Base-by-base conservation (phyloP, 352 stramenopile species). In the Stramenopiles sp. region DNA sequence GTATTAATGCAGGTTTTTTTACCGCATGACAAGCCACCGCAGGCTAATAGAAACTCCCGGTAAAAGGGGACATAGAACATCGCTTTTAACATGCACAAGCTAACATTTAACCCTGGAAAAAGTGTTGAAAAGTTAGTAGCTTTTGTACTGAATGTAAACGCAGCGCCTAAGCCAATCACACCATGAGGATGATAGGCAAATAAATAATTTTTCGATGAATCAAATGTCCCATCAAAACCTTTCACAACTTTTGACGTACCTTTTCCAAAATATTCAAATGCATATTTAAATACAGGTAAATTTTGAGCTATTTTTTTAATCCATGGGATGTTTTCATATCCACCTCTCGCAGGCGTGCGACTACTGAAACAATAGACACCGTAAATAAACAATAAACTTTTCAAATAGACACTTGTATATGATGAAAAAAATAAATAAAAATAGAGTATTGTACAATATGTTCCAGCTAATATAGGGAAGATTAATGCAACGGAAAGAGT, bases 111-210 rank as follows among this genome's bases (percentile, higher is more conserved):
- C 6, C 79, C 63, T 20, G 81, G 82, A 80, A 85, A 86, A 53
- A 84, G 73, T 7, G 74, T 79, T 1, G 63, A 80, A 73, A 86
- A 86, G 33, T 80, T 81, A 0, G 81, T 84, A 27, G 74, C 78
- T 80, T 87, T 74, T 13, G 83, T 86, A 1, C 63, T 63, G 31
- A 87, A 83, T 31, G 79, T 81, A 4, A 69, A 73, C 78, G 83
- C 79, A 32, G 80, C 79, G 7, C 83, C 83, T n/a, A 87, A 38
- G 6, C 31, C 65, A 78, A 87, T 85, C 69, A 87, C 80, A 13
- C 84, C 84, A 80, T 87, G 84, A 30, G 84, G 84, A 79, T 53
- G 38, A 53, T 53, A 53, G 4, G 38, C 38, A 53, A 53, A 53
- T 13, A 53, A 53, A 53, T 53, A 53, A 13, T 53, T 53, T 53